These are phyloP conservation scores for Biscogniauxia mediterranea DNA, from an alignment of 2,329 filamentous ascomycete species.

Conservation along the genomic window DNA sequence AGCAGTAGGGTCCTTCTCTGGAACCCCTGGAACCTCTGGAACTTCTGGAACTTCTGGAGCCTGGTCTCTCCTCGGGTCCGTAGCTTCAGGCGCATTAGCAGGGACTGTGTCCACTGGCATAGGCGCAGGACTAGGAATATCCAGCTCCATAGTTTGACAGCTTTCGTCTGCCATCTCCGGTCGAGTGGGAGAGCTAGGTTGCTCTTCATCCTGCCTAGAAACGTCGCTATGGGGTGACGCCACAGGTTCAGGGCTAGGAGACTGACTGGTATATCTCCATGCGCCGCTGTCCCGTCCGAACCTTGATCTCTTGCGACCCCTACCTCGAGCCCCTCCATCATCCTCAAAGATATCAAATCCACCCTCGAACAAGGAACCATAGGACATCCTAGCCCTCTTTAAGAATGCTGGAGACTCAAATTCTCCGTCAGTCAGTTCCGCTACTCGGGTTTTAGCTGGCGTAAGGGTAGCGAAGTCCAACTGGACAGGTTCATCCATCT, in stretches of 20 bases:
- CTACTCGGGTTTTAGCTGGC: conserved; percentile 36
- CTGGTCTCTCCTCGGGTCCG: background rate
- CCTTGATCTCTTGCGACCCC: conserved; percentile 67
- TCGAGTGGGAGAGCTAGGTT: conserved; percentile 15
- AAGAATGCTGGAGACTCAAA: conserved; percentile 80
- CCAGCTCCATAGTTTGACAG: conserved; percentile 39
- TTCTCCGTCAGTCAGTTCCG: conserved; percentile 45
- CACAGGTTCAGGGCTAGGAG: conserved; percentile 63
- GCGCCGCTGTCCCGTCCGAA: conserved; percentile 64
- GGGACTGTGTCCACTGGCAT: conserved; percentile 6
- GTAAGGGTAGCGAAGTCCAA: conserved; percentile 9
- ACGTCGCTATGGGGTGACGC: conserved; percentile 3
- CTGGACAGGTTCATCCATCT: background rate
- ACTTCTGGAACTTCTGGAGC: no score
- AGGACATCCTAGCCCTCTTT: conserved; percentile 68
- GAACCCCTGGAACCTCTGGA: no score
- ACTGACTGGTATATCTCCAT: conserved; percentile 74
- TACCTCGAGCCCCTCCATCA: conserved; percentile 58
- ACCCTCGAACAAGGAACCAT: conserved; percentile 63
- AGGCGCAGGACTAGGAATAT: conserved; percentile 20
- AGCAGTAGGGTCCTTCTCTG: background rate
- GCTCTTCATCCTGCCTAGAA: conserved; percentile 15
- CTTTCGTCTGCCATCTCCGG: conserved; percentile 38
- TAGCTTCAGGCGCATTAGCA: background rate
- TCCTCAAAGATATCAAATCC: conserved; percentile 70